Percentiles rank a stretch among this genome's conserved stretches.
phyloP scores from a whole-genome alignment of 768 basidiomycete genomes.

The Strobilomyces confusus region DNA sequence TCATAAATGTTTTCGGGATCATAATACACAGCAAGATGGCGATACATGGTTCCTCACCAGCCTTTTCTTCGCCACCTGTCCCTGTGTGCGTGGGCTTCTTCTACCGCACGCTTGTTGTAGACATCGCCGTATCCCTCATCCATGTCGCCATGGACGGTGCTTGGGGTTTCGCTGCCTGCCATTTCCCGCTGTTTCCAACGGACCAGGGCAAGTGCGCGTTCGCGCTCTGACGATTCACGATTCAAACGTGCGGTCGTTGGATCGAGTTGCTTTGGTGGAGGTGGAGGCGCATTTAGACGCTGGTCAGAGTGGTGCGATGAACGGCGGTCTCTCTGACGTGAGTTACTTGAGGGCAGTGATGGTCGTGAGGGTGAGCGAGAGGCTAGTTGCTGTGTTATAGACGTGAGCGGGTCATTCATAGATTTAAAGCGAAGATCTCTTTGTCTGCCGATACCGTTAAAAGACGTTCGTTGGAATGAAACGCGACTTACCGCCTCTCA shows the following conservation, averaged over 20 bases:
- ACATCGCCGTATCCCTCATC: conserved; percentile 60
- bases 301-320: conserved; percentile 5
- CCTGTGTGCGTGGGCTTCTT: conserved; percentile 58
- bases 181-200: conserved; percentile 60
- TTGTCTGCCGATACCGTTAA: conserved; percentile 36
- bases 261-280: conserved; percentile 35
- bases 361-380: conserved; percentile 28
- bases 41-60: conserved; percentile 25
- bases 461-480: not conserved
- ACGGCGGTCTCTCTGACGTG: conserved; percentile 18
- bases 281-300: conserved; percentile 1
- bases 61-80: conserved; percentile 32
- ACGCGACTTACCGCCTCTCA: conserved; percentile 35
- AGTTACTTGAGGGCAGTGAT: conserved; percentile 8
- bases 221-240: conserved; percentile 74
- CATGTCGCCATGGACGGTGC: conserved; percentile 52
- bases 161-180: conserved; percentile 65
- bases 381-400: conserved; percentile 64
- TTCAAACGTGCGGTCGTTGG: conserved; percentile 52
- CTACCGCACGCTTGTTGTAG: conserved; percentile 66
- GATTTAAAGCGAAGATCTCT: conserved; percentile 63
- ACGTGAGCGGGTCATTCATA: conserved; percentile 66
- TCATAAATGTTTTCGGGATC: too few species aligned
- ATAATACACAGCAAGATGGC: not conserved
- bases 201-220: conserved; percentile 71